Evolutionary conservation across 495 filamentous ascomycete species (phyloP).

Genomic region (Talaromyces thailandensis): DNA sequence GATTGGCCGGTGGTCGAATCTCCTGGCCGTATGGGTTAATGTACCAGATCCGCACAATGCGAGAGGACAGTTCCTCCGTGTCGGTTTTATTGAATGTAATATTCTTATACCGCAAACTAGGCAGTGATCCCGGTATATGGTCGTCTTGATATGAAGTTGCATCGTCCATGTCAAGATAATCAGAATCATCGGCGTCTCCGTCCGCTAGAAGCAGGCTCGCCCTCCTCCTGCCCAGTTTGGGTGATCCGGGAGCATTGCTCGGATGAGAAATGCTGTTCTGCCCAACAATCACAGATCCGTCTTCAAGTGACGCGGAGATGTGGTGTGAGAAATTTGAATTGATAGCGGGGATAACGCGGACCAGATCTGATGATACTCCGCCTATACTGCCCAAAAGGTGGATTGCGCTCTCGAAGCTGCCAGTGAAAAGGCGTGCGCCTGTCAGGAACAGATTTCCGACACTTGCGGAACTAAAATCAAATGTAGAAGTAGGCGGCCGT

Average conservation of each 20-base stretch:
- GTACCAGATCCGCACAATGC: constrained; percentile 85
- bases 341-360: constrained; percentile 79
- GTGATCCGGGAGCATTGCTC: constrained; percentile 33
- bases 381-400: constrained; percentile 78
- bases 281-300: constrained; percentile 76
- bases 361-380: constrained; percentile 55
- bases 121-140: constrained; percentile 76
- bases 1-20: constrained; percentile 73
- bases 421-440: constrained; percentile 69
- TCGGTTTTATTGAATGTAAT: constrained; percentile 68
- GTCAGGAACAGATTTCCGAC: constrained; percentile 95
- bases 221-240: constrained; percentile 8
- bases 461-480: constrained; percentile 80
- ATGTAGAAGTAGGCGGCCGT: constrained; percentile 63
- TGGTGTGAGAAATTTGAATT: constrained; percentile 92
- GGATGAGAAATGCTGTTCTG: constrained; percentile 93
- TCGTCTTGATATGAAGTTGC: constrained; percentile 58
- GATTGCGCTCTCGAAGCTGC: constrained; percentile 72
- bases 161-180: constrained; percentile 48
- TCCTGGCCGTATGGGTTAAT: constrained; percentile 95
- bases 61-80: constrained; percentile 62
- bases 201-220: constrained; percentile 34
- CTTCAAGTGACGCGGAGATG: constrained; percentile 70
- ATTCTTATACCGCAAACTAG: constrained; percentile 67
- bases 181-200: constrained; percentile 47